A percentile compares a stretch with the other conserved stretches of the same genome.
Evolutionary conservation across 2,329 filamentous ascomycete genomes (phyloP).

Genomic region (Pleomassaria siparia): DNA sequence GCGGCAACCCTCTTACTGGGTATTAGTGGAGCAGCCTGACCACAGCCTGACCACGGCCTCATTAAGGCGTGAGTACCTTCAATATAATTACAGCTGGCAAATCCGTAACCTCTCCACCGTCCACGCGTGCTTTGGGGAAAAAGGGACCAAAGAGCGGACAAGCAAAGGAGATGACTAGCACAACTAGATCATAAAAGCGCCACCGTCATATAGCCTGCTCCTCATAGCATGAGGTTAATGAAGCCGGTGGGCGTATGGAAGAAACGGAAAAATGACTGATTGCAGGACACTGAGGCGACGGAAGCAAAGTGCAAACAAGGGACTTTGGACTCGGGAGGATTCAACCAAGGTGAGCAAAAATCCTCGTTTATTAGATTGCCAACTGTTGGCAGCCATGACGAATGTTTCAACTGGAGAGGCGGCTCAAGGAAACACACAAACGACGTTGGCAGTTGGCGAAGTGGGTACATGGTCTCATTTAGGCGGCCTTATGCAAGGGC

Average conservation of each 20-base stretch:
- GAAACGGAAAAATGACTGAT: slow-evolving; percentile 25
- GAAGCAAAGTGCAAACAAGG: slow-evolving; percentile 9
- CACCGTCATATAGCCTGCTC: slow-evolving; percentile 1
- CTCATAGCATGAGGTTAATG: slow-evolving; percentile 13
- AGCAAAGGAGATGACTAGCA: slow-evolving; percentile 8
- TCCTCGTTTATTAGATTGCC: slow-evolving; percentile 39
- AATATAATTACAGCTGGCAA: slow-evolving; percentile 16
- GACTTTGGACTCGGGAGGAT: slow-evolving; percentile 5
- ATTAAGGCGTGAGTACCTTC: slow-evolving; percentile 12
- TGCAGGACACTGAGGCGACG: slow-evolving; percentile 16
- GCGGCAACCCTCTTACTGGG: slow-evolving; percentile 4
- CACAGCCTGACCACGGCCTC: slow-evolving; percentile 10
- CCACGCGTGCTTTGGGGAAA: slow-evolving; percentile 21
- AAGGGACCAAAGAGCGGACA: slow-evolving; percentile 8
- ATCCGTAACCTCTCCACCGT: slow-evolving; percentile 5
- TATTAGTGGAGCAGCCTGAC: too few species aligned
- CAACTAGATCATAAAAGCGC: background rate
- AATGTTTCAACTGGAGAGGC: slow-evolving; percentile 23
- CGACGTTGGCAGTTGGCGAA: slow-evolving; percentile 18
- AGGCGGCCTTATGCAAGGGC: slow-evolving; percentile 5
- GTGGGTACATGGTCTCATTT: slow-evolving; percentile 20
- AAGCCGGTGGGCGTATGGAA: slow-evolving; percentile 34
- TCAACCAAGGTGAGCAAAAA: slow-evolving; percentile 10
- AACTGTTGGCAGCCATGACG: slow-evolving; percentile 21
- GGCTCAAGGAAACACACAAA: slow-evolving; percentile 13